Evolutionary conservation across 2,329 filamentous ascomycete species (phyloP).

Genomic region (Exophiala sideris): DNA sequence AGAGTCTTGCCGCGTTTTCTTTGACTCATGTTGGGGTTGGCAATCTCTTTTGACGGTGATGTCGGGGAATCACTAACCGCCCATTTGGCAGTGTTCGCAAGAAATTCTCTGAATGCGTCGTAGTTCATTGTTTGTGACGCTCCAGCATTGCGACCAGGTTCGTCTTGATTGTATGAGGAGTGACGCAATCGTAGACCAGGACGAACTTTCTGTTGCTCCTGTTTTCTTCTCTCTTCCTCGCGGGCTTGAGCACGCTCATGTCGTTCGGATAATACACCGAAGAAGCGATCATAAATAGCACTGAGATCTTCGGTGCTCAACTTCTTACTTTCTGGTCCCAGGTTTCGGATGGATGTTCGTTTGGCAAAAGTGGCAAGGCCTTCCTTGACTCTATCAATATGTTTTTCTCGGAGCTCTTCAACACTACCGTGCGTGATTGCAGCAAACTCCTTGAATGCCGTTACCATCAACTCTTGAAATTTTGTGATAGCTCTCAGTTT

Average conservation of each 20-base stretch:
- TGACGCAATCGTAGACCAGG: slow-evolving; percentile 21
- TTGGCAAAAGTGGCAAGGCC: slow-evolving; percentile 98
- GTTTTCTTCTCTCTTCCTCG: slow-evolving; percentile 67
- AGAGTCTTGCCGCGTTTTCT: slow-evolving; percentile 48
- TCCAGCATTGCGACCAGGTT: slow-evolving; percentile 56
- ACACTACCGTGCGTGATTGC: slow-evolving; percentile 92
- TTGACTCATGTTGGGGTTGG: slow-evolving; percentile 43
- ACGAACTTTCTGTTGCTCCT: slow-evolving; percentile 56
- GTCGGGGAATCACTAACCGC: slow-evolving; percentile 84
- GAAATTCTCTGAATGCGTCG: slow-evolving; percentile 88
- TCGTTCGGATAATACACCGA: slow-evolving; percentile 83
- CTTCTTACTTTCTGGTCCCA: slow-evolving; percentile 93
- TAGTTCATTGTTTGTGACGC: slow-evolving; percentile 76
- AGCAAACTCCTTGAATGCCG: slow-evolving; percentile 97
- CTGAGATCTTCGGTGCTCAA: slow-evolving; percentile 81
- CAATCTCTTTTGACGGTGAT: slow-evolving; percentile 34
- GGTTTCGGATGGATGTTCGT: slow-evolving; percentile 89
- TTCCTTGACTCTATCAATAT: slow-evolving; percentile 89
- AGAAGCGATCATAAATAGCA: slow-evolving; percentile 90
- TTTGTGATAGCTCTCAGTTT: slow-evolving; percentile 91
- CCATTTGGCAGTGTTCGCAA: slow-evolving; percentile 88
- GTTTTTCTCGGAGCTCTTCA: slow-evolving; percentile 80
- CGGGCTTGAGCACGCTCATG: slow-evolving; percentile 77
- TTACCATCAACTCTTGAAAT: slow-evolving; percentile 98
- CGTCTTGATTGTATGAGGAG: slow-evolving; percentile 39